Evolutionary conservation across 495 filamentous ascomycete species (phyloP), one percentile per base, ranked within the genome.

Genomic region (Rusavskia elegans): DNA sequence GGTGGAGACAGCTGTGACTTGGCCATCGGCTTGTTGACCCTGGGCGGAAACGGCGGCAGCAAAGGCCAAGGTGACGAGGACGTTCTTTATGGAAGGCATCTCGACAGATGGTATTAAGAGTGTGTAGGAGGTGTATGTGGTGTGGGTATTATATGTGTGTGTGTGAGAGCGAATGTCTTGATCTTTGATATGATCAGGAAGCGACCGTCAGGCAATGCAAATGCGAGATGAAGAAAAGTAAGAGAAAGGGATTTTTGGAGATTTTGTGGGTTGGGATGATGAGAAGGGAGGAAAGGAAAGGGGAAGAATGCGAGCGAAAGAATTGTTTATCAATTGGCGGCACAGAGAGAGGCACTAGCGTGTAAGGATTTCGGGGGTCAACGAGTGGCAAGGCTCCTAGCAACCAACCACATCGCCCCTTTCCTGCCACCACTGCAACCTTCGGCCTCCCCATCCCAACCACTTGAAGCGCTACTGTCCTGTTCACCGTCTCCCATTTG

Each of bases 1-100:
- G 5, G 32, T 7, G 14, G 52, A 45, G 49, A 55, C 59, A 25
- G 41, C 45, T 16, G 50, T 35, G 25, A 30, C 50, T 10, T 20
- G 61, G 23, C 64, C 64, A 46, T 66, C 65, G 19, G 23, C 35
- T 50, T 62, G 54, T 39, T 21, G 50, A n/a, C 27, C 52, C 49
- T 46, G 59, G 9, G 52, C 52, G 20, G 52, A 9, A 7, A 58
- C 52, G 41, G 37, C 32, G 45, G 59, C 53, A 49, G 55, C 55
- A 21, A 62, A 53, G 44, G 55, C 57, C 52, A 59, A 51, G 41
- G 51, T 41, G 48, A 60, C 13, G 29, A 55, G 21, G 59, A 62
- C 51, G 30, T 59, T 55, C 49, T 51, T 48, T 49, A 55, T 42
- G 49, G 59, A 57, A 53, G 57, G 52, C 54, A 56, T 61, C 17